Base-by-base conservation (phyloP, 2,329 filamentous ascomycete genomes). In the Rasamsonia emersonii region DNA sequence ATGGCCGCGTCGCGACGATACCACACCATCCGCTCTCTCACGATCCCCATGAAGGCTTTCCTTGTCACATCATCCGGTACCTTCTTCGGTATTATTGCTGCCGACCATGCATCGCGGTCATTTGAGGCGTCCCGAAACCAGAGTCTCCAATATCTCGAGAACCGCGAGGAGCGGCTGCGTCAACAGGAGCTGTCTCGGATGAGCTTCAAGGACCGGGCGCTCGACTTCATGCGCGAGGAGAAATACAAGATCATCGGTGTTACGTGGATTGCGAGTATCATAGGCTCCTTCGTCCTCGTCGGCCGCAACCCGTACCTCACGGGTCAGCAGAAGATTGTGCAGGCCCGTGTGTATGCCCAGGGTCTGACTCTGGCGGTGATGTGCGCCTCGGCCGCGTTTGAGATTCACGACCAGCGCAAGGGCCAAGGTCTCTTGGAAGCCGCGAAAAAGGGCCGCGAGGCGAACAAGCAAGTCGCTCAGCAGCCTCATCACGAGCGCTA, bases 271-370 rank as follows among this genome's bases (percentile, higher is more conserved):
- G 82, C 80, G 23, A 78, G 77, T 48, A 89, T 95, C 77, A 77
- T 71, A 37, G 61, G 79, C 24, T 79, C 84, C 4, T 73, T 91
- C 44, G 76, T 70, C 34, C 57, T 93, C 18, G 86, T 95, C 42
- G 77, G 81, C 51, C 75, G 85, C 41, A 85, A 85, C 56, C 78
- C 74, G 43, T 83, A 79, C 54, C 69, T 93, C 28, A 75, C 72
- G 30, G 79, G 77, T 2, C 65, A 73, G 39, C 88, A 95, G 69
- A 94, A 94, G 71, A 66, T 95, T 14, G 88, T 95, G 10, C 88
- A 95, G 70, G 88, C 86, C 15, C 80, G 88, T 73, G 82, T 95
- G 43, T 94, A 94, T 62, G 88, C 88, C 3, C 88, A 95, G 67
- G 86, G 83, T 4, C 66, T 93, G 47, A 93, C 88, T 4, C 68